These are phyloP conservation scores for Gaillardinia entomophila DNA, from an alignment of 805 yeast genomes.

Conservation along the genomic window DNA sequence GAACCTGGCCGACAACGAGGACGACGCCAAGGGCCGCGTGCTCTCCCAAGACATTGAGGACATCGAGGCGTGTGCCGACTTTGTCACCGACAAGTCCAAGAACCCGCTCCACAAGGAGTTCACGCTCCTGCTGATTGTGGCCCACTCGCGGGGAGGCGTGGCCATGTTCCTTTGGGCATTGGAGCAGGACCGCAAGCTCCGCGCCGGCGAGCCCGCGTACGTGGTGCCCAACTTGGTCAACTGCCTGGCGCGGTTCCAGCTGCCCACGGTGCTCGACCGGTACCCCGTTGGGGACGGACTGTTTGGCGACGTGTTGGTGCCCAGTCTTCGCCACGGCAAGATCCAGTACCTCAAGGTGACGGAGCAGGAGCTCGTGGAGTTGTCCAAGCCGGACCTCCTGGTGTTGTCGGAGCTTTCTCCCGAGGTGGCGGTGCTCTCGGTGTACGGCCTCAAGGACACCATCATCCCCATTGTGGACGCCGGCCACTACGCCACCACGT, in stretches of 20 bases:
- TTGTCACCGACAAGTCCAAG: conserved; percentile 17
- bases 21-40: conserved; percentile 44
- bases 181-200: conserved; percentile 31
- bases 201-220: conserved; percentile 23
- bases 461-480: conserved; percentile 64
- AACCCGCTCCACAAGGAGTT: conserved; percentile 38
- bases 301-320: conserved; percentile 23
- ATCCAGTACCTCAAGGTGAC: conserved; percentile 39
- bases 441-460: conserved; percentile 67
- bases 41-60: conserved; percentile 66
- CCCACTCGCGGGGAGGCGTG: conserved; percentile 77
- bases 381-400: conserved; percentile 44
- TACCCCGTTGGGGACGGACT: conserved; percentile 19
- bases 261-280: conserved; percentile 40
- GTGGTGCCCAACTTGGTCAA: conserved; percentile 65
- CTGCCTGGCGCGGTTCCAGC: conserved; percentile 64
- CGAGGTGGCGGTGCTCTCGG: conserved; percentile 51
- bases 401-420: conserved; percentile 35
- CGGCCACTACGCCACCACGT: conserved; percentile 49
- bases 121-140: conserved; percentile 53
- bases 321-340: conserved; percentile 48
- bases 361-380: conserved; percentile 43
- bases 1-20: conserved; percentile 50
- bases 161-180: conserved; percentile 72
- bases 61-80: conserved; percentile 38